Percentiles rank a stretch among this genome's conserved stretches.
Evolutionary conservation across 106 monocot genomes (phyloP).

Genomic region (Dactylorhiza incarnata): DNA sequence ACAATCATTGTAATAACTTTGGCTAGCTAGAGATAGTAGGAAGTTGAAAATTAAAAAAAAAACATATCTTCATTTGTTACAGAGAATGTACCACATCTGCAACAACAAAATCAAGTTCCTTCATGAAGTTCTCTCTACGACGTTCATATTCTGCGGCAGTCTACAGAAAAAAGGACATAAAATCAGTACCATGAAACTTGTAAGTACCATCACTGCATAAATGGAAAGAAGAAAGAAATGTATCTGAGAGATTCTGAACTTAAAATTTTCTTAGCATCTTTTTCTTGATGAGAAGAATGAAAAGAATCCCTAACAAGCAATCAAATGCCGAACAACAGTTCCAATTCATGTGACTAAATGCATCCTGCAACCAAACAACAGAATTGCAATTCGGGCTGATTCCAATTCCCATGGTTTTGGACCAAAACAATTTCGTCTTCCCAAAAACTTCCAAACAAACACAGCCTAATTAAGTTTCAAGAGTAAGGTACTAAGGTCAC

Average conservation of each 20-base stretch:
- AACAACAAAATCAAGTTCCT: constrained; percentile 87
- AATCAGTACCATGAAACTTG: not conserved
- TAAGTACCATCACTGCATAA: not conserved
- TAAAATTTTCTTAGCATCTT: not conserved
- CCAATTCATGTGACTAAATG: no score
- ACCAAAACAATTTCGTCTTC: no score
- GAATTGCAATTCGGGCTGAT: no score
- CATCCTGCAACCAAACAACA: no score
- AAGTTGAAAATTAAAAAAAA: not conserved
- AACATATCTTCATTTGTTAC: not conserved
- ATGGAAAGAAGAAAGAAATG: constrained; percentile 1
- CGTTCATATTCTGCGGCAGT: constrained; percentile 77
- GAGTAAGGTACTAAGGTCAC: not conserved
- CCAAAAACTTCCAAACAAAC: no score
- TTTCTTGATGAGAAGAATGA: not conserved
- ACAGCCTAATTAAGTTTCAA: not conserved
- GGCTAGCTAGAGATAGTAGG: not conserved
- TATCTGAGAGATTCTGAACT: not conserved
- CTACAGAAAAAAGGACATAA: constrained; percentile 21
- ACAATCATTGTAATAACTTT: not conserved
- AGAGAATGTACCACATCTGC: constrained; percentile 77
- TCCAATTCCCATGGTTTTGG: no score
- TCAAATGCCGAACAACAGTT: not conserved
- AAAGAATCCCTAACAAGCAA: not conserved
- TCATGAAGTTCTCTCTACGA: constrained; percentile 67